phyloP scores from a whole-genome alignment of 2,329 filamentous ascomycete genomes.

The Furcasterigmium sp. region DNA sequence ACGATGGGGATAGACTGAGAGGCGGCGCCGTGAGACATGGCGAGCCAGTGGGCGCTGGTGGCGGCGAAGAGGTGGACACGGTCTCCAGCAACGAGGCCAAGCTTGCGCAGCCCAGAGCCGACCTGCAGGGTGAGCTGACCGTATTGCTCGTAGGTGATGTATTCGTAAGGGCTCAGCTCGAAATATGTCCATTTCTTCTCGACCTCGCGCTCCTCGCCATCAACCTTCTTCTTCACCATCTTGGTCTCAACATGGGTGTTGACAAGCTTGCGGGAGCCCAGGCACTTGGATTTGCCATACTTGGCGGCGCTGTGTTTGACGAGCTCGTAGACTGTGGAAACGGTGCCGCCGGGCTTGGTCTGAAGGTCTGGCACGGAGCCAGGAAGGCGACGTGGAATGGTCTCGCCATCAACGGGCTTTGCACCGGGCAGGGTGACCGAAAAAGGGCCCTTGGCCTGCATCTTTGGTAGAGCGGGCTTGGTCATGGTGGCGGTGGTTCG shows the following conservation, averaged over 20 bases:
- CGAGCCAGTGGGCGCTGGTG: conserved; percentile 54
- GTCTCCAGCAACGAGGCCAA: conserved; percentile 63
- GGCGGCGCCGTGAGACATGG: conserved; percentile 44
- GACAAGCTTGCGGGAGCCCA: conserved; percentile 69
- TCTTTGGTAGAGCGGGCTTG: conserved; percentile 29
- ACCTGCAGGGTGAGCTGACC: conserved; percentile 63
- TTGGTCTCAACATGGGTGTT: conserved; percentile 77
- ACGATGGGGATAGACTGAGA: conserved; percentile 80
- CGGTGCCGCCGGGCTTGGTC: conserved; percentile 54
- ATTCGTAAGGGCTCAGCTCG: conserved; percentile 75
- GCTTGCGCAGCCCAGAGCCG: conserved; percentile 65
- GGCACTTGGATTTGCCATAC: conserved; percentile 58
- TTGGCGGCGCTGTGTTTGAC: conserved; percentile 61
- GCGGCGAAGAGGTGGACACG: conserved; percentile 76
- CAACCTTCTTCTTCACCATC: conserved; percentile 83
- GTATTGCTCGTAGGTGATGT: conserved; percentile 73
- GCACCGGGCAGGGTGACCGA: conserved; percentile 62
- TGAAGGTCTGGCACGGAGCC: conserved; percentile 57
- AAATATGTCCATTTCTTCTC: conserved; percentile 90
- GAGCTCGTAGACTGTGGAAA: conserved; percentile 72
- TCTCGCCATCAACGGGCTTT: conserved; percentile 65
- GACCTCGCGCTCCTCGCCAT: conserved; percentile 72
- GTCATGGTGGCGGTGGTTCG: neutral
- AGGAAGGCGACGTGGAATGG: conserved; percentile 64
- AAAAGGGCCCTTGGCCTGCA: conserved; percentile 58